Base-by-base conservation (phyloP, 495 filamentous ascomycete genomes). In the Talaromyces thailandensis region DNA sequence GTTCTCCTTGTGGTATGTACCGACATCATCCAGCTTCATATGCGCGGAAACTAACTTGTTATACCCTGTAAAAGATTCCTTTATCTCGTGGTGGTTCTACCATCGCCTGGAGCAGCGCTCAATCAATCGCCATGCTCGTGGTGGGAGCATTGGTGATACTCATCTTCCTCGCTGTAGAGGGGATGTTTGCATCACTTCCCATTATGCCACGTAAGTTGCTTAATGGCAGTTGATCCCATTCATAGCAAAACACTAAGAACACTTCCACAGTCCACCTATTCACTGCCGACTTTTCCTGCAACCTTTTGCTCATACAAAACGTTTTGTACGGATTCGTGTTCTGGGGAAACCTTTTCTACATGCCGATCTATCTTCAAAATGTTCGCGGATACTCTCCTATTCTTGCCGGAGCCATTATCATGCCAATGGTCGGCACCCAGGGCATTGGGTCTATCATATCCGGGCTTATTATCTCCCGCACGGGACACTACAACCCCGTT, bases 61-160 rank as follows among this genome's bases (percentile, higher is more conserved):
- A n/a, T n/a, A n/a, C n/a, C n/a, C n/a, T n/a, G n/a, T n/a, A n/a
- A n/a, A n/a, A n/a, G n/a, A n/a, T n/a, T n/a, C n/a, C n/a, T n/a
- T n/a, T n/a, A n/a, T n/a, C n/a, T n/a, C n/a, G n/a, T n/a, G n/a
- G n/a, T n/a, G n/a, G n/a, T n/a, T n/a, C n/a, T n/a, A n/a, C n/a
- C n/a, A n/a, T n/a, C n/a, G n/a, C n/a, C n/a, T n/a, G n/a, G n/a
- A n/a, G n/a, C n/a, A n/a, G n/a, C n/a, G n/a, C n/a, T n/a, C n/a
- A n/a, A n/a, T n/a, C n/a, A n/a, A n/a, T n/a, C n/a, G n/a, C 90
- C 90, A 77, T 79, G 5, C 60, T 85, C 7, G 67, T 78, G 16
- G 62, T 78, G n/a, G 83, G 83, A 0, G 67, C 76, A 57, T 66
- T 67, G 0, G 63, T 77, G 2, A 74, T 69, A n/a, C 62, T 79